Conservation (phyloP, 2,329 filamentous ascomycete genomes). For the Furcasterigmium sp. region DNA sequence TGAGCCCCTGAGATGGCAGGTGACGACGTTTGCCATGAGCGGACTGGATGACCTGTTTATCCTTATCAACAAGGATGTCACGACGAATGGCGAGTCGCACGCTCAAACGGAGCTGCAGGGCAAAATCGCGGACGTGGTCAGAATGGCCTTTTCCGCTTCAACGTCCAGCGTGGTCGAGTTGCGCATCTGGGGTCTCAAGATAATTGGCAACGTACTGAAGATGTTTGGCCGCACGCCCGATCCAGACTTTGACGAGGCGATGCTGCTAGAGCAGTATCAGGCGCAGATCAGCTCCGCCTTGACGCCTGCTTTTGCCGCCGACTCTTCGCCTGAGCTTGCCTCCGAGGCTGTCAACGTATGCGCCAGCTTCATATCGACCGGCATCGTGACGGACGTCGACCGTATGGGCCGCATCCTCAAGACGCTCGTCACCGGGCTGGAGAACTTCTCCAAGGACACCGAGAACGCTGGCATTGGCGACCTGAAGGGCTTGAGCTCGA, state of each 20-base stretch:
- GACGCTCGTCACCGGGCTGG: constrained; percentile 81
- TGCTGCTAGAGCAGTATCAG: constrained; percentile 95
- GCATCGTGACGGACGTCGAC: constrained; percentile 94
- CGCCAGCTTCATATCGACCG: constrained; percentile 94
- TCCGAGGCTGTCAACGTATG: constrained; percentile 96
- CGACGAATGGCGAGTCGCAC: constrained; percentile 70
- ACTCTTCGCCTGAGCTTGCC: constrained; percentile 92
- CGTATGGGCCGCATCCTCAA: constrained; percentile 98
- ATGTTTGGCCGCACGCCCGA: constrained; percentile 95
- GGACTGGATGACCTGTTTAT: constrained; percentile 79
- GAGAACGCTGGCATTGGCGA: constrained; percentile 89
- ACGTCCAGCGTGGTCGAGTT: constrained; percentile 89
- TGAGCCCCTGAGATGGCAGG: constrained; percentile 92
- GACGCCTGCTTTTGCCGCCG: constrained; percentile 90
- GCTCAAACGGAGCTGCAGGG: constrained; percentile 76
- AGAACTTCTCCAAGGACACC: constrained; percentile 80
- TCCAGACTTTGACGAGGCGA: constrained; percentile 95
- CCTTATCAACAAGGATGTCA: constrained; percentile 72
- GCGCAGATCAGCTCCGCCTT: constrained; percentile 95
- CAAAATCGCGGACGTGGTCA: constrained; percentile 84
- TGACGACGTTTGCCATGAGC: constrained; percentile 87
- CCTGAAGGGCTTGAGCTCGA: constrained; percentile 85
- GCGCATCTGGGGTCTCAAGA: constrained; percentile 84
- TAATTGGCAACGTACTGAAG: constrained; percentile 88
- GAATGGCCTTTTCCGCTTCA: constrained; percentile 95